These are phyloP conservation scores for Cladosporium austrohemisphaericum DNA, from an alignment of 2,329 filamentous ascomycete species.

Conservation along the genomic window DNA sequence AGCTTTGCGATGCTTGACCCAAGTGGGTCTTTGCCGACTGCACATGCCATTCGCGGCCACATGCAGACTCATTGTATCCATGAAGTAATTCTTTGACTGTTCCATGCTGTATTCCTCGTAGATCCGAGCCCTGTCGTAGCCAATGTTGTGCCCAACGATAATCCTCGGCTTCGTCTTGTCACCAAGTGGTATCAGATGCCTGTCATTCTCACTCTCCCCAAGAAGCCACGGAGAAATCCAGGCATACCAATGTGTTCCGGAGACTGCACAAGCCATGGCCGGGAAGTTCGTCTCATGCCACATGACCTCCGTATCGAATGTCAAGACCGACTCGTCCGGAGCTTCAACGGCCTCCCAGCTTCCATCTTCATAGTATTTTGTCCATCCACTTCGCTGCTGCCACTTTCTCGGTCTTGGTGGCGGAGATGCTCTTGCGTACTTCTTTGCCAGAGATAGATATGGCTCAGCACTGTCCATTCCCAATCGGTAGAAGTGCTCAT, in stretches of 20 bases:
- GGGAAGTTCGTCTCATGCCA: constrained; percentile 90
- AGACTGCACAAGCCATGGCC: constrained; percentile 93
- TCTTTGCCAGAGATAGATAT: constrained; percentile 69
- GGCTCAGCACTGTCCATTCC: constrained; percentile 85
- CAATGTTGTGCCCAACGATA: constrained; percentile 90
- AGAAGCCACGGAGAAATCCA: constrained; percentile 97
- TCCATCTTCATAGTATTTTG: constrained; percentile 79
- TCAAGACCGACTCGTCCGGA: constrained; percentile 77
- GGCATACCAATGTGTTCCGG: constrained; percentile 88
- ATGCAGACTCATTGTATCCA: constrained; percentile 98
- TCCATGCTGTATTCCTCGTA: constrained; percentile 82
- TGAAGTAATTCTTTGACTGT: constrained; percentile 79
- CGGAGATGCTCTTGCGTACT: constrained; percentile 61
- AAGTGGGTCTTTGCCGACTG: constrained; percentile 89
- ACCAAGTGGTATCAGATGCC: constrained; percentile 83
- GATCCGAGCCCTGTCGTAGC: constrained; percentile 86
- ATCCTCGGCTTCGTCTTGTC: constrained; percentile 69
- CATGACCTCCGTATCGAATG: constrained; percentile 96
- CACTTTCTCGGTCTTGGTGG: constrained; percentile 66
- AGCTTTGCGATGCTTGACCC: constrained; percentile 95
- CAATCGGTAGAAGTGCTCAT: constrained; percentile 90
- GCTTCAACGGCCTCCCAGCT: constrained; percentile 66
- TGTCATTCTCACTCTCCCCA: constrained; percentile 70
- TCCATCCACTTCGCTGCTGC: constrained; percentile 82
- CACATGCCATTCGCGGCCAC: constrained; percentile 99